Base-by-base conservation (phyloP, 1,284 basidiomycete species). In the Earliella scabrosa region DNA sequence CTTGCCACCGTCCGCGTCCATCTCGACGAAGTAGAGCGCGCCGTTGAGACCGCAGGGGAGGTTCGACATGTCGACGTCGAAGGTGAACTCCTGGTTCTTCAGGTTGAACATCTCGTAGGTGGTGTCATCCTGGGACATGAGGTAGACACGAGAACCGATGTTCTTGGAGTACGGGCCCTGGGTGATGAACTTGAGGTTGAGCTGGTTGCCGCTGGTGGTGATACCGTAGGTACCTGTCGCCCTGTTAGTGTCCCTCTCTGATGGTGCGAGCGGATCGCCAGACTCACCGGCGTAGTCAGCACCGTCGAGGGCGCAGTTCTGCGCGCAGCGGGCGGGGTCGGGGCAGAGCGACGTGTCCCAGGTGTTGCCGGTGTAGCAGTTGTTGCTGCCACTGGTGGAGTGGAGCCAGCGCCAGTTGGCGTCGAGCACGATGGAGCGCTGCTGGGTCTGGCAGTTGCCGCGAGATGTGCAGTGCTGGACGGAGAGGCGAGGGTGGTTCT, bases 231-330 rank as follows among this genome's bases (percentile, higher is more conserved):
- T 75, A 60, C 75, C 75, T 58, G 27, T 18, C 21, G 16, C 21
- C 16, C 4, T 8, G n/a, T 52, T 36, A 44, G 29, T 20, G 21
- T 18, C 20, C 18, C 14, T 16, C 21, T n/a, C 27, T 9, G n/a
- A 8, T 27, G 23, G 26, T 20, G 5, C 8, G 32, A 20, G 13
- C 4, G 29, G 1, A 20, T 8, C 11, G 14, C 21, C 18, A 20
- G 21, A 26, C 55, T 70, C 74, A 60, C 71, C 74, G 9, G 69
- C 32, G 69, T 86, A 85, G 70, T 82, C 79, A 29, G 82, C 83
- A 56, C 83, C 83, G 57, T 86, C 83, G 58, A 86, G 68, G 18
- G 81, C 82, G 63, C 83, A 86, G 72, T 81, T 81, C 58, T 62
- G n/a, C 4, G 74, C 71, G 63, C 75, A 77, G n/a, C 72, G 74